Evolutionary conservation across 2,329 filamentous ascomycete species (phyloP).

Genomic region (Periconia digitata): DNA sequence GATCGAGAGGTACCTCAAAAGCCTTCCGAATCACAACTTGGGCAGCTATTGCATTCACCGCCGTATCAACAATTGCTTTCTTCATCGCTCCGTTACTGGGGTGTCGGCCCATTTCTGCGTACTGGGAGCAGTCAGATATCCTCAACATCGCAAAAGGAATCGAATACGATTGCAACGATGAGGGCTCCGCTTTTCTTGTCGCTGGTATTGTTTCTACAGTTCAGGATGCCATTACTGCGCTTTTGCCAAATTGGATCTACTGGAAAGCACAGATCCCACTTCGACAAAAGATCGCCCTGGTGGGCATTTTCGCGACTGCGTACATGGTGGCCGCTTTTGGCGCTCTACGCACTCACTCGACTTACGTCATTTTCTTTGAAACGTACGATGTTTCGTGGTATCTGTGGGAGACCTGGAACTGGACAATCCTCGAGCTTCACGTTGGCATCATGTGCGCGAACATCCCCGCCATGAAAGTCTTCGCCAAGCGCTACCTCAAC

Average conservation of each 20-base stretch:
- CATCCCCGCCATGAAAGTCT: conserved; percentile 32
- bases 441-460: conserved; percentile 35
- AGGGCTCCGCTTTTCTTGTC: conserved; percentile 31
- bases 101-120: conserved; percentile 32
- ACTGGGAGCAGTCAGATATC: conserved; percentile 29
- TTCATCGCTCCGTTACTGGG: conserved; percentile 30
- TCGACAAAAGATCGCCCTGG: conserved; percentile 31
- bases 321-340: conserved; percentile 29
- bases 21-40: conserved; percentile 26
- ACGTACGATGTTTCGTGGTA: conserved; percentile 35
- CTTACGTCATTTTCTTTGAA: conserved; percentile 28
- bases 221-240: conserved; percentile 33
- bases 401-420: conserved; percentile 21
- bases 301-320: conserved; percentile 35
- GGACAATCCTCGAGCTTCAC: conserved; percentile 29
- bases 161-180: conserved; percentile 32
- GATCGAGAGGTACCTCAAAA: conserved; percentile 24
- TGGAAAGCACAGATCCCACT: conserved; percentile 34
- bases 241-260: conserved; percentile 34
- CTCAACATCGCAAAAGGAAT: conserved; percentile 22
- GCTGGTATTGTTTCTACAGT: conserved; percentile 27
- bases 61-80: conserved; percentile 25
- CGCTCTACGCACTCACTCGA: conserved; percentile 27
- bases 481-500: conserved; percentile 33
- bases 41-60: conserved; percentile 29